Base-by-base conservation (phyloP, 257 asterid genomes). In the Nicotiana tabacum region DNA sequence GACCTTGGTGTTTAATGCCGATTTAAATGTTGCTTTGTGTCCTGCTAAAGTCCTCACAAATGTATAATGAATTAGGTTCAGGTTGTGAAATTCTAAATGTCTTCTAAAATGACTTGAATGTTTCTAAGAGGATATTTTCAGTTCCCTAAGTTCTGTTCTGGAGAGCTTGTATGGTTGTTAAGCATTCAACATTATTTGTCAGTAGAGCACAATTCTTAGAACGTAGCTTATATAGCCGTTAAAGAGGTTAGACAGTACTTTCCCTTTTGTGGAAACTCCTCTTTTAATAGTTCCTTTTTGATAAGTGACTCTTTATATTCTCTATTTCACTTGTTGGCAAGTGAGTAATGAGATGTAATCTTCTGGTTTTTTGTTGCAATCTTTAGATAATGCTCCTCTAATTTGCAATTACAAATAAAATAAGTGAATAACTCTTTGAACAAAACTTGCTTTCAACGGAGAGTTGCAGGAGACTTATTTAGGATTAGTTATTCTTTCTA, bases 81-180 rank as follows among this genome's bases (percentile, higher is more conserved):
- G 61, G 61, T 5, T 56, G 21, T 24, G 70, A 65, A 29, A 30
- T 65, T 65, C 43, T 11, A 65, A 35, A 65, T 65, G 77, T 67
- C 53, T 67, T 67, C 16, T 68, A 27, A 68, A 67, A 68, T 68
- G 77, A 68, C 77, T 68, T 68, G 30, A 35, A 68, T 68, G 30
- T 35, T 17, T 68, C 55, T 68, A 35, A 35, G 77, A 68, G 77
- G 77, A 68, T 68, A 17, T 35, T 68, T 68, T 35, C 55, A 68
- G 21, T 68, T 68, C 77, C 77, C 9, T 18, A 9, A 35, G 53
- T 35, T 68, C 37, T 68, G 30, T 68, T 35, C 30, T 68, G 39
- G n/a, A 35, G 77, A 68, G 30, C 77, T 68, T 68, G 77, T 68
- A 35, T 35, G 55, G 77, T 18, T 56, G 61, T 56, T 68, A 68